Base-by-base conservation (phyloP, 768 basidiomycete genomes). In the Serendipita sp. region DNA sequence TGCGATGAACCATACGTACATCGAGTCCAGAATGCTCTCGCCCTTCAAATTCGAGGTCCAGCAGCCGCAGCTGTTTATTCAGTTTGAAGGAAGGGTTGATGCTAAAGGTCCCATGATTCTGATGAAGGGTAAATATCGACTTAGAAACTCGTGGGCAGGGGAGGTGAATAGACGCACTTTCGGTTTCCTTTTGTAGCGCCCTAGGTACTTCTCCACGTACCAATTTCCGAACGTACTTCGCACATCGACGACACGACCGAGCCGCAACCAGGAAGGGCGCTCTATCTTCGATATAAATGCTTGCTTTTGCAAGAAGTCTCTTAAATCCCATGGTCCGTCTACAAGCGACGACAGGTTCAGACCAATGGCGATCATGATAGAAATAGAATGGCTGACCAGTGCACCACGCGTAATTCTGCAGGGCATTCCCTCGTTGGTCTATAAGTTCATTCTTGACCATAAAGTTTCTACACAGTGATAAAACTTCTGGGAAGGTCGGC, bases 21-120 rank as follows among this genome's bases (percentile, higher is more conserved):
- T 93, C 91, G 41, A 95, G 87, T 28, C 95, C 95, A 70, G 84
- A 84, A 74, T 98, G 95, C 64, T 83, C 79, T 69, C 88, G 82
- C 23, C 95, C 94, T 73, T 86, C 76, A 71, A 98, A 98, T 4
- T 28, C 18, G 47, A 97, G 82, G n/a, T 79, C 78, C 41, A 79
- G 78, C 54, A 96, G 77, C 73, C 94, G 90, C n/a, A 80, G 80
- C 44, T 83, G 73, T 64, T 95, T 85, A 67, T 88, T 88, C 65
- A 90, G 74, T 35, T 60, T 60, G 36, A 30, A 60, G 35, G 30
- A 34, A 4, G 18, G 56, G 13, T 60, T 60, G 30, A 60, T 60
- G 16, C 28, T 28, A 3, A 60, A 60, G 56, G 28, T 18, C 10
- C 56, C 56, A 18, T 60, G 23, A 10, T 38, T 23, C 56, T 60